Evolutionary conservation across 768 basidiomycete species (phyloP), one percentile per base, ranked within the genome.

Genomic region (Russula sp.): DNA sequence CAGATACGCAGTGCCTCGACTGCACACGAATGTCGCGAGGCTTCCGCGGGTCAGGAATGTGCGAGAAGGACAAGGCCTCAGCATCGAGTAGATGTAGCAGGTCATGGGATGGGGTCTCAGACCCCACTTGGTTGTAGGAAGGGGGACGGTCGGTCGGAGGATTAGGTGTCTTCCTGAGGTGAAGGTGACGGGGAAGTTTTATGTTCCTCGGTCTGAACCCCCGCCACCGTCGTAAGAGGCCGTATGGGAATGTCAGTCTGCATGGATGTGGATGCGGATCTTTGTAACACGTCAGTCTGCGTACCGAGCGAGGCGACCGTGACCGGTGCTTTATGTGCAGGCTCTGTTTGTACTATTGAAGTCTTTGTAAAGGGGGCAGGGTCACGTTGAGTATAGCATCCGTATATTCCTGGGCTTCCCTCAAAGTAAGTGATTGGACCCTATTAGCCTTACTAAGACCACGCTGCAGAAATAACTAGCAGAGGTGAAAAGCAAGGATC

Each of bases 361-460:
- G 77, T 73, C 58, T 76, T 64, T 54, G 75, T 76, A 68, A 85
- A 82, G 47, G 80, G 77, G 0, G 76, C 74, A 2, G 79, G 74
- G 45, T 92, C 84, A 65, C 90, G 85, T 72, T 91, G 89, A 1
- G 83, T 85, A 46, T 77, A 80, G 79, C 84, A 67, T 95, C 90
- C 6, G 82, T 81, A 71, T 90, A 94, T 67, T 90, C 87, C 68
- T 83, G 90, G 48, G 75, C 72, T 63, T 90, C 87, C 66, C 85
- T 83, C 68, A 81, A 64, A 66, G 74, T 70, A 56, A 71, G 51
- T 18, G 78, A 54, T 67, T 81, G 79, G 46, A 75, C 62, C 68
- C 77, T 77, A 68, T 79, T 82, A 6, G 81, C 78, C 22, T 86
- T 83, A 73, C 80, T 80, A 5, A 82, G 78, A 39, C 90, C 83